Evolutionary conservation across 441 rosid species (phyloP).

Genomic region (Pelargonium myrrhifolium): DNA sequence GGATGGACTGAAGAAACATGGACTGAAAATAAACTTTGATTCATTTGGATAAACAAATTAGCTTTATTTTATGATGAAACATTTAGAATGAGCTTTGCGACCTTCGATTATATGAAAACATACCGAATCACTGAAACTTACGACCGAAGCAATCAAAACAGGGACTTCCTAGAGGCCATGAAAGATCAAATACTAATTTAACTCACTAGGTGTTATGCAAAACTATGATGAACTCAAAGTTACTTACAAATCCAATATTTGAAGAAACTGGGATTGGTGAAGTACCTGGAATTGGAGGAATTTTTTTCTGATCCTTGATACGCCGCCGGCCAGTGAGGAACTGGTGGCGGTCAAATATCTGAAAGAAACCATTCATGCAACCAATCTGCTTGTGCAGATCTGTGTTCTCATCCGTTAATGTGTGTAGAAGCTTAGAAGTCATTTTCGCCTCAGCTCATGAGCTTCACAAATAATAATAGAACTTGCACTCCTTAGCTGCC

Average conservation of each 20-base stretch:
- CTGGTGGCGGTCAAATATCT: slow-evolving; percentile 65
- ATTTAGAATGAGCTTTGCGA: neutral
- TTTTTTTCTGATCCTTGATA: slow-evolving; percentile 31
- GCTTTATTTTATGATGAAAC: neutral
- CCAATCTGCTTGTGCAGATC: slow-evolving; percentile 78
- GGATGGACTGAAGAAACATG: neutral
- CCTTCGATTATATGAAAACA: neutral
- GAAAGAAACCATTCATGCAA: slow-evolving; percentile 82
- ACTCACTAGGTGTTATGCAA: neutral
- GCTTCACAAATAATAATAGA: neutral
- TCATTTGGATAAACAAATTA: neutral
- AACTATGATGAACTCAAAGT: neutral
- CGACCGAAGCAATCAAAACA: neutral
- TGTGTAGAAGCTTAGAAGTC: slow-evolving; percentile 56
- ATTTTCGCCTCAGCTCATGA: slow-evolving; percentile 28
- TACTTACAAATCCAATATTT: neutral
- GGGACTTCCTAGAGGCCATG: neutral
- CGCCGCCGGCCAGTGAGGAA: slow-evolving; percentile 43
- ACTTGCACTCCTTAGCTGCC: slow-evolving; percentile 11
- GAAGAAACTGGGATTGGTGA: neutral
- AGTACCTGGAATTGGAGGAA: slow-evolving; percentile 43
- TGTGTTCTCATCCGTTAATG: slow-evolving; percentile 63
- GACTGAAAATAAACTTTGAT: neutral
- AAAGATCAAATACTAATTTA: neutral
- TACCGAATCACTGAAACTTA: neutral